Evolutionary conservation across 2,329 filamentous ascomycete species (phyloP), one percentile per base, ranked within the genome.

Genomic region (Raffaelea albimanens): DNA sequence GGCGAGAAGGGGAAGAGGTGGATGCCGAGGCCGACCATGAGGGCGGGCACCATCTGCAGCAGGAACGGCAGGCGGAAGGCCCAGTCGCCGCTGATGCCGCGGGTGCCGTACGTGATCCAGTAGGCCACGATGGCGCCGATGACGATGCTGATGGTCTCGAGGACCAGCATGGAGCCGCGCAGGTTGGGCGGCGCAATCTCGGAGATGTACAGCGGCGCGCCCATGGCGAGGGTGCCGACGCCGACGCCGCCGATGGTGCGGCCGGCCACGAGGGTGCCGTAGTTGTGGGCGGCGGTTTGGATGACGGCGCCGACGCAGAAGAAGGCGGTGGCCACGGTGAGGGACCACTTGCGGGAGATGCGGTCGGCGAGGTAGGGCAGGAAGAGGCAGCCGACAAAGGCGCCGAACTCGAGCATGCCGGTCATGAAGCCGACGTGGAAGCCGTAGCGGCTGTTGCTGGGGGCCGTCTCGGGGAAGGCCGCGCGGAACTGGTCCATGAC

Each of bases 121-220:
- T 69, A 78, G 2, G 72, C 69, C 23, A 75, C 61, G 3, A 76
- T 67, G 48, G 69, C 69, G 3, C 72, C 78, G 43, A 70, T 70
- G 36, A 75, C 71, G 51, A 89, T 87, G 21, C 82, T 81, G 70
- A 82, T 83, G 61, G 88, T 84, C 61, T 88, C 83, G 39, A 78
- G 74, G 46, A 82, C 80, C 16, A 88, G 82, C 29, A 89, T 70
- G 38, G 80, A 73, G 14, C 82, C 83, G 52, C 82, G 73, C 51
- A 64, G 70, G 31, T 63, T 55, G 2, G 74, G 71, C 41, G 76
- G 76, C 19, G 82, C 76, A 25, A 85, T 70, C 59, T 85, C 82
- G 19, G 79, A 75, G 20, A 85, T 74, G 58, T 85, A 85, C 33
- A 85, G 80, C 3, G 81, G 80, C 2, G 83, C 80, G 57, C 83